Base-by-base conservation (phyloP, 2,329 filamentous ascomycete genomes). In the Pseudogymnoascus sp. region DNA sequence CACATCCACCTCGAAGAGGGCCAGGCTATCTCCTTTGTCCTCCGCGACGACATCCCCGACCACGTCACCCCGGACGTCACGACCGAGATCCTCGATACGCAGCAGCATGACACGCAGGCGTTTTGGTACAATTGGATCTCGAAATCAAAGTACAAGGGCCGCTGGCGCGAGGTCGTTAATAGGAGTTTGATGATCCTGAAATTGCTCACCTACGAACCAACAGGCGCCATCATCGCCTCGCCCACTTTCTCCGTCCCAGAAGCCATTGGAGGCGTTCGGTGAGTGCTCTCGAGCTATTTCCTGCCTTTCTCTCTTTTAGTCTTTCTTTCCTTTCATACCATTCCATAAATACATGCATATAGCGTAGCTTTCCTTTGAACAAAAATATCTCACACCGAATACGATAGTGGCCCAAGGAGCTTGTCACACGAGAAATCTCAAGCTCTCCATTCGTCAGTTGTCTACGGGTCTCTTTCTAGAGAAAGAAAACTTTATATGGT, bases 191-290 rank as follows among this genome's bases (percentile, higher is more conserved):
- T 92, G 78, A 85, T 91, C 62, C 75, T 92, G 50, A 92, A 92
- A 74, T 80, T 92, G 75, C 79, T 92, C 68, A 91, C 88, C 0
- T 92, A 87, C 68, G 89, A 92, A 70, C 89, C 88, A 0, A 92
- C 88, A 0, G 89, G 89, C 1, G 89, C 89, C 7, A 91, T 92
- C 60, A 81, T 91, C 35, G 89, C 89, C 1, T 83, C 89, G 1
- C 88, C 89, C 0, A 92, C 88, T 0, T 93, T 92, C 70, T 91
- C 88, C 0, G 81, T 92, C 1, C 89, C 89, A 0, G 89, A 92
- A 72, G 86, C 88, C 60, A 83, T 91, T 40, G 88, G 88, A 17
- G 88, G 88, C 13, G 76, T 78, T 10, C 74, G 80, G 77, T 80
- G 68, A 68, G 71, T 44, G 42, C 19, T 44, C 42, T 44, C 21